A percentile compares a stretch with the other conserved stretches of the same genome.
These are phyloP conservation scores for Sporothrix pseudoabietina DNA, from an alignment of 2,329 filamentous ascomycete species.

Conservation along the genomic window DNA sequence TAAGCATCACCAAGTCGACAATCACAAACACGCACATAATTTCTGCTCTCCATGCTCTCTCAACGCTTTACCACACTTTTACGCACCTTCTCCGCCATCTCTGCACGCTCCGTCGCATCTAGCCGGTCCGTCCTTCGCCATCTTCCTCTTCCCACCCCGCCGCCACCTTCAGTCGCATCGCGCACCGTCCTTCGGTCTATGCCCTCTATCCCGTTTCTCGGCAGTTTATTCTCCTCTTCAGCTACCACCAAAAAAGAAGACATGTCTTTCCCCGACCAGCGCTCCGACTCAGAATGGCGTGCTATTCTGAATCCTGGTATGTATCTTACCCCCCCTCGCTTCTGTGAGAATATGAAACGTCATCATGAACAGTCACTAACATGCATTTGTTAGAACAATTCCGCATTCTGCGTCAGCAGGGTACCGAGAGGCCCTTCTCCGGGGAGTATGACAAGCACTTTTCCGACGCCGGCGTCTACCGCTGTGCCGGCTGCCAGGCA, in stretches of 20 bases:
- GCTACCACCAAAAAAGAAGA: conserved; percentile 48
- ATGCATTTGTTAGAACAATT: conserved; percentile 75
- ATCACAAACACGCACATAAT: not conserved
- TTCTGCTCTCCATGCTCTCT: conserved; percentile 51
- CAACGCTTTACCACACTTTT: conserved; percentile 50
- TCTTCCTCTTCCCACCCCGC: conserved; percentile 51
- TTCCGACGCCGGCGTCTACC: conserved; percentile 75
- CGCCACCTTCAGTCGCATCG: conserved; percentile 39
- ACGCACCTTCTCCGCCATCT: conserved; percentile 45
- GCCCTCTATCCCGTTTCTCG: conserved; percentile 76
- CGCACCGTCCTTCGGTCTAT: conserved; percentile 56
- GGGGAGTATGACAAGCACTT: conserved; percentile 89
- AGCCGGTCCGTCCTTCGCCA: conserved; percentile 43
- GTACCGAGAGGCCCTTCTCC: conserved; percentile 78
- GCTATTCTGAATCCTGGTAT: conserved; percentile 69
- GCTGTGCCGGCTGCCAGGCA: conserved; percentile 80
- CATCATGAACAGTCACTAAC: conserved; percentile 25
- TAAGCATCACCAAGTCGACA: conserved; percentile 10
- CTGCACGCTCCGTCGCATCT: conserved; percentile 51
- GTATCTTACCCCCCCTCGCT: conserved; percentile 27
- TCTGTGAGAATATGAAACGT: not conserved
- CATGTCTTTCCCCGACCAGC: conserved; percentile 79
- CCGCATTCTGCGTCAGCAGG: conserved; percentile 86
- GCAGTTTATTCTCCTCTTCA: conserved; percentile 71
- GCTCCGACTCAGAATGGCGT: conserved; percentile 82